These are phyloP conservation scores for Picea abies DNA, from an alignment of 83 land plant genomes.

Conservation along the genomic window DNA sequence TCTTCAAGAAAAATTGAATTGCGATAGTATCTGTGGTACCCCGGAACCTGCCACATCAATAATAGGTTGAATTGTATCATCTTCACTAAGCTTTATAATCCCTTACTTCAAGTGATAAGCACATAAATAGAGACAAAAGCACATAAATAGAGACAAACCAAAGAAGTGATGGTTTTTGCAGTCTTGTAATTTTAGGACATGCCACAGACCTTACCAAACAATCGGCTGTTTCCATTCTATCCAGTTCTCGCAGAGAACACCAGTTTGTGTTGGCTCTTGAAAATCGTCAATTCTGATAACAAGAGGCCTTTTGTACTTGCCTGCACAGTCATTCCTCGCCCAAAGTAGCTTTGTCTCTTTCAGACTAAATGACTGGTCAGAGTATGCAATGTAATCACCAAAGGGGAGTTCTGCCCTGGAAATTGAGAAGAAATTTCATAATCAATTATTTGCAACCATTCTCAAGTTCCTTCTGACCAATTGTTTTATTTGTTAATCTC, in stretches of 20 bases:
- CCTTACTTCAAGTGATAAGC: neutral
- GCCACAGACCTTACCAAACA: constrained; percentile 61
- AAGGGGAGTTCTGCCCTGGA: constrained; percentile 72
- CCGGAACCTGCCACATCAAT: constrained; percentile 56
- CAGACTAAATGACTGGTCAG: constrained; percentile 71
- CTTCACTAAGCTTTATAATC: constrained; percentile 5
- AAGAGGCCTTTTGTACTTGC: constrained; percentile 56
- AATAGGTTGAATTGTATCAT: neutral
- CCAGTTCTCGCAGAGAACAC: constrained; percentile 89
- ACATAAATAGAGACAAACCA: neutral
- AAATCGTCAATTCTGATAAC: constrained; percentile 77
- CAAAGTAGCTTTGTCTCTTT: constrained; percentile 84
- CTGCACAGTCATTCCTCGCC: constrained; percentile 64
- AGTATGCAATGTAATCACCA: constrained; percentile 77
- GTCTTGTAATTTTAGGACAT: constrained; percentile 19
- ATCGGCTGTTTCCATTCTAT: constrained; percentile 75
- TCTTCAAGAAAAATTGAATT: constrained; percentile 87
- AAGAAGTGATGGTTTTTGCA: neutral
- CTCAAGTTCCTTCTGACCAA: neutral
- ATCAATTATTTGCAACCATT: neutral
- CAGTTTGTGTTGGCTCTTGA: constrained; percentile 57
- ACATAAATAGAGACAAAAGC: too few species aligned
- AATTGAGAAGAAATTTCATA: neutral
- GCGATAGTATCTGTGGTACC: constrained; percentile 87
- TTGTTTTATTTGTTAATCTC: neutral